Evolutionary conservation across 148 eudicot species (phyloP), one percentile per base, ranked within the genome.

Genomic region (Cornus controversa): DNA sequence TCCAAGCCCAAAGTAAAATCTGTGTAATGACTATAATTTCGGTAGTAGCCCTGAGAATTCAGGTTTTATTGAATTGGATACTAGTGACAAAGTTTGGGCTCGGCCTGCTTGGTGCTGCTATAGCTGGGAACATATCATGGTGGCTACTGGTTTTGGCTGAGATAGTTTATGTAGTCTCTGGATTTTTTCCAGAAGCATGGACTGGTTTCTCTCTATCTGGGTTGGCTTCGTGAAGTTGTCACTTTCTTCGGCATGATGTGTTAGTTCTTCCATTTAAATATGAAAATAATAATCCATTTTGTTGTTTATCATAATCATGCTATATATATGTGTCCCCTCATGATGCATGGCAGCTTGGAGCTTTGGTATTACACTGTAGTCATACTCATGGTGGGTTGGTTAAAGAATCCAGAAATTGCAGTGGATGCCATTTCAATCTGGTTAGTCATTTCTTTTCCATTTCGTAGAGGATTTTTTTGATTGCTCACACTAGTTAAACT

Each of bases 331-430:
- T 53, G 18, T 53, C 11, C 22, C 57, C 16, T 78, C 6, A 31
- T 31, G 34, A 31, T n/a, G 34, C 14, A 67, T 67, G 70, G 85
- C 83, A 87, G 90, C 83, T 85, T 89, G 88, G 90, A 87, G 79
- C 24, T 83, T n/a, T 89, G 90, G 92, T 87, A 85, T 68, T 80
- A 69, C 20, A 83, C 87, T 11, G 47, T 83, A 27, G 74, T 86
- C 75, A 79, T 83, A 36, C 85, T 89, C 16, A 84, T 89, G 90
- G 90, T 85, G 28, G 92, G 88, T 16, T 80, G 86, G 82, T 78
- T 89, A 68, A 79, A 82, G 65, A 86, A 89, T 73, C 86, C 90
- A 15, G 78, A 81, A 80, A 77, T 82, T 67, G 88, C 87, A 18
- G 80, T 85, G 2, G 88, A 81, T 81, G 86, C 86, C 62, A 77